Evolutionary conservation across 768 basidiomycete species (phyloP).

Genomic region (Pulveroboletus sp.): DNA sequence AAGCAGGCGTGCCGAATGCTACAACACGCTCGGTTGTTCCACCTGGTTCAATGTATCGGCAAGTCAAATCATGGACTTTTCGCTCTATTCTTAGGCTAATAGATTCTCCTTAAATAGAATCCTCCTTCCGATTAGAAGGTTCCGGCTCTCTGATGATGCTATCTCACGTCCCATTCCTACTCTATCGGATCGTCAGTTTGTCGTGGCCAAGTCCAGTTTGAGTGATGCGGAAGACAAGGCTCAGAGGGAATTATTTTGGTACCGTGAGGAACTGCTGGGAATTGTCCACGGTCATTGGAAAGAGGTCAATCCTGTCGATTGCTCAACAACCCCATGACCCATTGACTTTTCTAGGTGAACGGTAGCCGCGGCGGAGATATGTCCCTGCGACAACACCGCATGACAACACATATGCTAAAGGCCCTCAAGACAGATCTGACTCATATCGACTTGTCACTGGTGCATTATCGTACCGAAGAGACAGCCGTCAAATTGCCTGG

Average conservation of each 20-base stretch:
- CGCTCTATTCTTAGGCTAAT: slow-evolving; percentile 3
- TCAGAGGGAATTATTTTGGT: slow-evolving; percentile 91
- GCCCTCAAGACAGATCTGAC: slow-evolving; percentile 66
- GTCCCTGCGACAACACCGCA: slow-evolving; percentile 69
- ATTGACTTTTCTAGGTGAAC: slow-evolving; percentile 52
- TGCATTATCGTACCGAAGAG: slow-evolving; percentile 25
- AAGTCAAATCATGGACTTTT: slow-evolving; percentile 16
- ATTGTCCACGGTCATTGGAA: slow-evolving; percentile 70
- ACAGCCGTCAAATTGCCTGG: slow-evolving; percentile 12
- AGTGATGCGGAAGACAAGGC: slow-evolving; percentile 52
- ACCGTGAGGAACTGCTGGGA: slow-evolving; percentile 81
- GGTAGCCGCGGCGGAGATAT: slow-evolving; percentile 73
- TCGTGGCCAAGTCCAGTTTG: slow-evolving; percentile 70
- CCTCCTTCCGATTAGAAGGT: slow-evolving; percentile 67
- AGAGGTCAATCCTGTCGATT: slow-evolving; percentile 51
- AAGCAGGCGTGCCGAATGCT: slow-evolving; percentile 37
- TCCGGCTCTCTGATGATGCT: slow-evolving; percentile 53
- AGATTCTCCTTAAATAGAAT: slow-evolving; percentile 37
- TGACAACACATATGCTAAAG: slow-evolving; percentile 78
- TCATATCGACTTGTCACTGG: slow-evolving; percentile 52
- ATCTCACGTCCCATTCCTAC: slow-evolving; percentile 74
- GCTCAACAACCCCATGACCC: not conserved
- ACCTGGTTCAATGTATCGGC: slow-evolving; percentile 85
- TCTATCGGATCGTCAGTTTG: slow-evolving; percentile 85
- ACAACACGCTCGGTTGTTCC: slow-evolving; percentile 61